These are phyloP conservation scores for Primulina tabacum DNA, from an alignment of 257 asterid genomes.

Conservation along the genomic window DNA sequence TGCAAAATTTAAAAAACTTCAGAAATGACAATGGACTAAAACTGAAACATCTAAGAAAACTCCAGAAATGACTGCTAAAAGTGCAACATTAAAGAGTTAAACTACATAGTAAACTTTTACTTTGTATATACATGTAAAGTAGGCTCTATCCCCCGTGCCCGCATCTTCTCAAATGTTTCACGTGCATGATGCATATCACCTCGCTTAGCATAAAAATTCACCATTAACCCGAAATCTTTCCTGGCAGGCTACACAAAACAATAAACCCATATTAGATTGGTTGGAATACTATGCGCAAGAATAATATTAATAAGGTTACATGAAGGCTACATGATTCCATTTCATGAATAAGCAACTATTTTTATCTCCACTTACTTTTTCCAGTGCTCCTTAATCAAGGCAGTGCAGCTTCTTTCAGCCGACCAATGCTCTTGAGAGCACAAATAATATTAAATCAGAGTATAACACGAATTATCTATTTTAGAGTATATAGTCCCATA, in stretches of 20 bases:
- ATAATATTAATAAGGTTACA: not conserved
- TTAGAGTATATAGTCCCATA: too few species aligned
- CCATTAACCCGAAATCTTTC: slow-evolving; percentile 91
- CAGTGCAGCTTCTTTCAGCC: too few species aligned
- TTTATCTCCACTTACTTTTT: too few species aligned
- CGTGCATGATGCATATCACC: slow-evolving; percentile 99
- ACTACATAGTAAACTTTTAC: slow-evolving; percentile 43
- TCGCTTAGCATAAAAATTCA: slow-evolving; percentile 87
- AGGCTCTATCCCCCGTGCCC: slow-evolving; percentile 94
- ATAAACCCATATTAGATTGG: slow-evolving; percentile 22
- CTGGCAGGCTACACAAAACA: slow-evolving; percentile 83
- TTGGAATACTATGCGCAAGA: slow-evolving; percentile 6
- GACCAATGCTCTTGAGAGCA: too few species aligned
- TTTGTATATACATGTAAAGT: slow-evolving; percentile 84
- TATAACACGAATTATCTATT: too few species aligned
- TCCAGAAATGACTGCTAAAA: slow-evolving; percentile 8
- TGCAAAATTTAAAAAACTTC: not conserved
- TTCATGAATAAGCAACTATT: not conserved
- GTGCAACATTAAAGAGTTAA: slow-evolving; percentile 20
- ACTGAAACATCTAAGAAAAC: not conserved
- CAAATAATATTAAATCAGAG: too few species aligned
- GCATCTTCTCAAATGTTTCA: slow-evolving; percentile 89
- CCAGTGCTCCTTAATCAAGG: too few species aligned
- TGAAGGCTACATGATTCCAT: not conserved
- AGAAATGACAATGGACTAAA: too few species aligned